Conservation (phyloP, 2,329 filamentous ascomycete genomes). For the Ascochyta pisi region DNA sequence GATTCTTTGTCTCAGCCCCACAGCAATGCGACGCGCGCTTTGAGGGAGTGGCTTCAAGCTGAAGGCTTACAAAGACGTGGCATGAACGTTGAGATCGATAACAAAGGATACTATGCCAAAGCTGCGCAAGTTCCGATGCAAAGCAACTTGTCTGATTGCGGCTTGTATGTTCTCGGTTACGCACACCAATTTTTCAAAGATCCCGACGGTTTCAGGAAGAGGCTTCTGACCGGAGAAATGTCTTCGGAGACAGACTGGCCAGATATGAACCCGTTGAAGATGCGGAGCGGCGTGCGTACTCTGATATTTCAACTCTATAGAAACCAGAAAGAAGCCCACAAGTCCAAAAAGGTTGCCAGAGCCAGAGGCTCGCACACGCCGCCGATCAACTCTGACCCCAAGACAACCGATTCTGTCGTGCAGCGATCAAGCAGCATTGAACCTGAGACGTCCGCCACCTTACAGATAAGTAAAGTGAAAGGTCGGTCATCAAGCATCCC, state of each 20-base stretch:
- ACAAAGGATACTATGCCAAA: conserved; percentile 70
- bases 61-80: conserved; percentile 73
- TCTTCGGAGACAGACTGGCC: conserved; percentile 62
- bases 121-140: conserved; percentile 74
- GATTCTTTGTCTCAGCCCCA: conserved; percentile 77
- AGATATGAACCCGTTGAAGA: conserved; percentile 60
- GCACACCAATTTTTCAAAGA: conserved; percentile 79
- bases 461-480: neutral
- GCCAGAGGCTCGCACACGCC: neutral
- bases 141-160: conserved; percentile 86
- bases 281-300: conserved; percentile 71
- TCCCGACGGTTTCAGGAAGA: conserved; percentile 73
- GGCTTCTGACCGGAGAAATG: conserved; percentile 71
- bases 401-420: neutral
- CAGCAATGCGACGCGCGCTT: conserved; percentile 64
- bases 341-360: conserved; percentile 19
- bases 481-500: neutral
- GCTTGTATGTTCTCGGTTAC: conserved; percentile 85
- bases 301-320: conserved; percentile 71
- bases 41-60: conserved; percentile 78
- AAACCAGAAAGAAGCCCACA: conserved; percentile 35
- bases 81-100: conserved; percentile 54
- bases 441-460: neutral
- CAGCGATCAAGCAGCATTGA: neutral
- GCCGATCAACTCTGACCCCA: neutral